Evolutionary conservation across 495 filamentous ascomycete genomes (phyloP).

Genomic region (Aspergillus olivimuriae): DNA sequence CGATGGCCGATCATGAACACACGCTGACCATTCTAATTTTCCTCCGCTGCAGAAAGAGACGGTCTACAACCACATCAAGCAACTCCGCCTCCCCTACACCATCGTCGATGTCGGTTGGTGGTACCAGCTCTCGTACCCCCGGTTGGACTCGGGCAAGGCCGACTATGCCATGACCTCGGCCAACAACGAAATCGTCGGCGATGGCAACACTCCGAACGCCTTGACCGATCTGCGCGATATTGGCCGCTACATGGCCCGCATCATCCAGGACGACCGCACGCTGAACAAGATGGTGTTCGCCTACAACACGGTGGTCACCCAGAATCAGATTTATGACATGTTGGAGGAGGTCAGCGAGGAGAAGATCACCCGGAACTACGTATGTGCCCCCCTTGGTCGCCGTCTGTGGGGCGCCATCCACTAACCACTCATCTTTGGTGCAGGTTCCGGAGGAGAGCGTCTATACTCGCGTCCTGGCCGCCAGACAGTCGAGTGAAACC

Average conservation of each 20-base stretch:
- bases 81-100: conserved; percentile 49
- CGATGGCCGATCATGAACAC: no score
- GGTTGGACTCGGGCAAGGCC: conserved; percentile 45
- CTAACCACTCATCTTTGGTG: conserved; percentile 2
- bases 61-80: conserved; percentile 49
- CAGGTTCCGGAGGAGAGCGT: conserved; percentile 40
- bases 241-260: conserved; percentile 48
- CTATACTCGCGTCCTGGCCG: conserved; percentile 33
- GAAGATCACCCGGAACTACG: conserved; percentile 43
- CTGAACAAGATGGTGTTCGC: conserved; percentile 52
- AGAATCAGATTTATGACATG: conserved; percentile 44
- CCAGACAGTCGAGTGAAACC: conserved; percentile 41
- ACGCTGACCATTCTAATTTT: not conserved
- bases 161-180: conserved; percentile 44
- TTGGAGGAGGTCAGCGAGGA: conserved; percentile 50
- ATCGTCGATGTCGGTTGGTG: conserved; percentile 58
- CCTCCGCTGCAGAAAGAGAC: conserved; percentile 52
- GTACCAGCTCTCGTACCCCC: conserved; percentile 48
- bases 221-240: conserved; percentile 51
- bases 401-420: not conserved
- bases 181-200: conserved; percentile 42
- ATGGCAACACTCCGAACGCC: conserved; percentile 42
- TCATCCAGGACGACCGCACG: conserved; percentile 49
- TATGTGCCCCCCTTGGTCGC: conserved; percentile 24
- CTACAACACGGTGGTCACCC: conserved; percentile 42